These are phyloP conservation scores for Penicillium maclennaniae DNA, from an alignment of 495 filamentous ascomycete species.

Conservation along the genomic window DNA sequence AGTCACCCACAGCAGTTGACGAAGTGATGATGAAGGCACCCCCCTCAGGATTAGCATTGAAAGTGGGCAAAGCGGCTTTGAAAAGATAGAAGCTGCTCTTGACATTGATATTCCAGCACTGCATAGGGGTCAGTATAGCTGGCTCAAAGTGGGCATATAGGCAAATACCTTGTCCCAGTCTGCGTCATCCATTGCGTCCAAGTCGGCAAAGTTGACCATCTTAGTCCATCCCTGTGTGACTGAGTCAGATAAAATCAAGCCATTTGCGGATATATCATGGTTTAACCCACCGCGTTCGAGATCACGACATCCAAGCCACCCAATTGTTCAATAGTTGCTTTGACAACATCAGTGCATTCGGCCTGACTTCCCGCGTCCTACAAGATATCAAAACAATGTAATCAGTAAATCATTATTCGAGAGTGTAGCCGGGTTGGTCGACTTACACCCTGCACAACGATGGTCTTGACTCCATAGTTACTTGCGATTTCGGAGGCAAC, in stretches of 20 bases:
- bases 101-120: constrained; percentile 68
- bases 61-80: constrained; percentile 58
- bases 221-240: constrained; percentile 60
- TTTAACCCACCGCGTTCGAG: constrained; percentile 60
- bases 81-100: constrained; percentile 62
- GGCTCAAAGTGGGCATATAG: neutral
- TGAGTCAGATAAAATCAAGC: neutral
- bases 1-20: constrained; percentile 49
- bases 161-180: constrained; percentile 65
- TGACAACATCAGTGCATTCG: constrained; percentile 52
- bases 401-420: neutral
- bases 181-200: constrained; percentile 56
- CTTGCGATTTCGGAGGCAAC: constrained; percentile 49
- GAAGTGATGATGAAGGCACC: constrained; percentile 67
- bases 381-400: neutral
- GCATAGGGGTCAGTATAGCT: neutral
- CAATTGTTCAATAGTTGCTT: constrained; percentile 52
- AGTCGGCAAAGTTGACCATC: constrained; percentile 58
- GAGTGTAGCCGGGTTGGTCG: neutral
- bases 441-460: constrained; percentile 58
- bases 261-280: neutral
- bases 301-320: constrained; percentile 69
- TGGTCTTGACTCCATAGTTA: constrained; percentile 51
- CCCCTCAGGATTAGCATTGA: constrained; percentile 66
- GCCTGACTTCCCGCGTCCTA: constrained; percentile 57